Evolutionary conservation across 192 early-diverging fungal species (phyloP).

Genomic region (Backusella westeae): DNA sequence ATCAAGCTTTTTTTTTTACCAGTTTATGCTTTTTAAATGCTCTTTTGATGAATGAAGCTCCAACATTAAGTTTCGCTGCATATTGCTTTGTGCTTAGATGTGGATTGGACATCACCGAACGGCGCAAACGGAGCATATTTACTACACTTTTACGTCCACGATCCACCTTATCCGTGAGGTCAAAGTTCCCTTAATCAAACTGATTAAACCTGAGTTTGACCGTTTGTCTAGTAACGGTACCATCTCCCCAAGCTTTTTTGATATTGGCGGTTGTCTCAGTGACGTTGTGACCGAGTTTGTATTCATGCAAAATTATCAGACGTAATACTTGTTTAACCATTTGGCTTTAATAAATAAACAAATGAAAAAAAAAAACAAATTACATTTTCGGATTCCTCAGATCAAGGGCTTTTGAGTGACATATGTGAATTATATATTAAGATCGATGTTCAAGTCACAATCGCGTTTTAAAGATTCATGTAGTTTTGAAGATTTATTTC

Average conservation of each 20-base stretch:
- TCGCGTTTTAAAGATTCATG: not conserved
- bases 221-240: not conserved
- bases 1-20: not conserved
- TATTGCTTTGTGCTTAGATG: not conserved
- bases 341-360: not conserved
- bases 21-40: not conserved
- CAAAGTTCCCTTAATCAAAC: not conserved
- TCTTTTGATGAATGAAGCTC: not conserved
- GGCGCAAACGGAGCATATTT: not conserved
- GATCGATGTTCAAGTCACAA: not conserved
- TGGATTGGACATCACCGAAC: not conserved
- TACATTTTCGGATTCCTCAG: not conserved
- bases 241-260: not conserved
- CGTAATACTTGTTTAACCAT: not conserved
- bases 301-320: not conserved
- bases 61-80: not conserved
- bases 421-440: not conserved
- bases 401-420: not conserved
- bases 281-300: not conserved
- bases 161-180: not conserved
- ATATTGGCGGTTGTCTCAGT: not conserved
- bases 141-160: not conserved
- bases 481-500: not conserved
- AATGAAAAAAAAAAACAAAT: not conserved
- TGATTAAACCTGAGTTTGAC: not conserved